Percentiles rank a stretch among this genome's conserved stretches.
phyloP scores from a whole-genome alignment of 2,329 filamentous ascomycete species.

The Trichophaea hybrida region DNA sequence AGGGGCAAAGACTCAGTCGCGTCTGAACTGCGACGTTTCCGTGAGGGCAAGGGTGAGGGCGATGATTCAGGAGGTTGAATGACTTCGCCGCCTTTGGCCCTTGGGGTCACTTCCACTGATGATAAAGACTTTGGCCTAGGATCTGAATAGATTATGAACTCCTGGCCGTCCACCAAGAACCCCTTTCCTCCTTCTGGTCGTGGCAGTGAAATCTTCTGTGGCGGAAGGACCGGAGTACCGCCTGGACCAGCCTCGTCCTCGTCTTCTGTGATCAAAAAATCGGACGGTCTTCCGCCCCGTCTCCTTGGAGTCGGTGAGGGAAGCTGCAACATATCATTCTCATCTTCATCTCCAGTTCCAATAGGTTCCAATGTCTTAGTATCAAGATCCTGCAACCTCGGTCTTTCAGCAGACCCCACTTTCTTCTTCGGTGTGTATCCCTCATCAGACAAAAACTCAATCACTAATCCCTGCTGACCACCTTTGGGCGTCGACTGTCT shows the following conservation, averaged over 20 bases:
- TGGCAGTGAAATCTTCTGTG: background rate
- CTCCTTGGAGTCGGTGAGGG: conserved; percentile 4
- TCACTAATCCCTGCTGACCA: background rate
- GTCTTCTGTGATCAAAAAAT: conserved; percentile 2
- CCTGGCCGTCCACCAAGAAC: conserved; percentile 9
- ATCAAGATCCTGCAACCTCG: conserved; percentile 16
- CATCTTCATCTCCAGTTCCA: conserved; percentile 2
- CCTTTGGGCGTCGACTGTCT: background rate
- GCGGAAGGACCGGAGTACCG: background rate
- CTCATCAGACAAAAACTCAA: conserved; percentile 16
- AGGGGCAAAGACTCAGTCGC: background rate
- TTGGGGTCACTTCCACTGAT: background rate
- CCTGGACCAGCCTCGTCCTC: background rate
- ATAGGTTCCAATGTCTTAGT: conserved; percentile 16
- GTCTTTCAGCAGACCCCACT: conserved; percentile 13
- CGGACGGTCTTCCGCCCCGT: background rate
- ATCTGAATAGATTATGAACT: conserved; percentile 19
- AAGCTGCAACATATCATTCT: background rate
- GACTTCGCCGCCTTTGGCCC: conserved; percentile 5
- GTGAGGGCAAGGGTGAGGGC: conserved; percentile 4
- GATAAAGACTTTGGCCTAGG: background rate
- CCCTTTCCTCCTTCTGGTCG: conserved; percentile 1
- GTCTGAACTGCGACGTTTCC: conserved; percentile 19
- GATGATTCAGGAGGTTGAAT: conserved; percentile 13
- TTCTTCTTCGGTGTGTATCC: conserved; percentile 15